Evolutionary conservation across 345 rosid species (phyloP).

Genomic region (Atalantia buxifolia): DNA sequence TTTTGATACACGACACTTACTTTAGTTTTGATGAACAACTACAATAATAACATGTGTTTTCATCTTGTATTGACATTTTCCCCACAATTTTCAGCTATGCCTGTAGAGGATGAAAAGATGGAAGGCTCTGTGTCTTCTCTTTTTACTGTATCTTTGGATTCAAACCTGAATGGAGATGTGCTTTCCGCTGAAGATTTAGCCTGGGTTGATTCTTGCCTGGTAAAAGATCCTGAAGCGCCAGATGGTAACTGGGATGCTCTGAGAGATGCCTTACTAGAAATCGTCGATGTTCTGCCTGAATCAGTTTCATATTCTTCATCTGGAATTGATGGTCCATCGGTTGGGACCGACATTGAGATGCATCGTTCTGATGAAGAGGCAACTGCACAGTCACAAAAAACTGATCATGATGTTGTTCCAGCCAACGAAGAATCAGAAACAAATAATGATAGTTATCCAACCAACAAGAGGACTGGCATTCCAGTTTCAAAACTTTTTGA

Average conservation of each 20-base stretch:
- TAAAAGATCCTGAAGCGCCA: conserved; percentile 39
- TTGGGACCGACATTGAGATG: conserved; percentile 22
- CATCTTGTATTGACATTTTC: conserved; percentile 1
- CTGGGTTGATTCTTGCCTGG: conserved; percentile 74
- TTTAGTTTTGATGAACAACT: neutral
- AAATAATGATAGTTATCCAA: neutral
- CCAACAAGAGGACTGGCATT: conserved; percentile 19
- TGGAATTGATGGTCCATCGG: conserved; percentile 7
- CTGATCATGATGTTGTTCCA: neutral
- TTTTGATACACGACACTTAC: neutral
- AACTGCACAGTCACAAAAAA: neutral
- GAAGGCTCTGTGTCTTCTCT: conserved; percentile 23
- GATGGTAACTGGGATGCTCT: conserved; percentile 44
- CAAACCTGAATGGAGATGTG: conserved; percentile 21
- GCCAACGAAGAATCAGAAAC: conserved; percentile 18
- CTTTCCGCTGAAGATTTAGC: conserved; percentile 54
- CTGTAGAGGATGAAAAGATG: conserved; percentile 16
- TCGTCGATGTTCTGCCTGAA: conserved; percentile 40
- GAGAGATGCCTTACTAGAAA: conserved; percentile 54
- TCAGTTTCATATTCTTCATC: conserved; percentile 23
- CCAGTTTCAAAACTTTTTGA: conserved; percentile 17
- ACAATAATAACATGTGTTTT: neutral
- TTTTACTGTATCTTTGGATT: conserved; percentile 25
- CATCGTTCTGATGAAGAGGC: conserved; percentile 6
- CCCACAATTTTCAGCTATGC: conserved; percentile 18